Evolutionary conservation across 768 basidiomycete species (phyloP).

Genomic region (Serendipita sp.): DNA sequence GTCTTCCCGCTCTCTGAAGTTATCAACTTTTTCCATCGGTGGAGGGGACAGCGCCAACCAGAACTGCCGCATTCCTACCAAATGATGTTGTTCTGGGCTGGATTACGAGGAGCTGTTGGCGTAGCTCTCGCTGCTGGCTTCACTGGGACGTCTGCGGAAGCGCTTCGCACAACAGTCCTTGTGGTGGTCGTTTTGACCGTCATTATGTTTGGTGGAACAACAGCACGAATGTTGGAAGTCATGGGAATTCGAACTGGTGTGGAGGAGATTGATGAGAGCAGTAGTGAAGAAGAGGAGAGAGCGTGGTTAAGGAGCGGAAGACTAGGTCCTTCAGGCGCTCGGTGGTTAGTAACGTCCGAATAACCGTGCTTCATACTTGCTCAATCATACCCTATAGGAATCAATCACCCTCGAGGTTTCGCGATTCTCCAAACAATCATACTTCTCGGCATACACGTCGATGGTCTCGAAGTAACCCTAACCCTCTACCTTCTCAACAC

Average conservation of each 20-base stretch:
- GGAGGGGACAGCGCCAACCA: slow-evolving; percentile 73
- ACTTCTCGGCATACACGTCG: neutral
- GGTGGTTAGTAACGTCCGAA: slow-evolving; percentile 1
- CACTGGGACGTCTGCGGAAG: slow-evolving; percentile 82
- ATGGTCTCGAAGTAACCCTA: neutral
- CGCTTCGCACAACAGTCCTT: slow-evolving; percentile 82
- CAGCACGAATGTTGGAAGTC: slow-evolving; percentile 88
- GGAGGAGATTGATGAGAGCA: slow-evolving; percentile 69
- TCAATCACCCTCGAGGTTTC: neutral
- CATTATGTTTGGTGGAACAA: slow-evolving; percentile 91
- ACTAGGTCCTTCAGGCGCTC: slow-evolving; percentile 14
- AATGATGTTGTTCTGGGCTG: slow-evolving; percentile 99
- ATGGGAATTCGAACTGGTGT: slow-evolving; percentile 92
- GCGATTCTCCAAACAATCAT: neutral
- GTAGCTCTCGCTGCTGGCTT: slow-evolving; percentile 95
- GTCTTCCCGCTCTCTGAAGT: slow-evolving; percentile 90
- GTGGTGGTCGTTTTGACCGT: slow-evolving; percentile 93
- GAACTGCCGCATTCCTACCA: slow-evolving; percentile 96
- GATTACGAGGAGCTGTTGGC: slow-evolving; percentile 88
- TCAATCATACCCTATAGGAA: neutral
- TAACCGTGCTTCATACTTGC: neutral
- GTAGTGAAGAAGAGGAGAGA: slow-evolving; percentile 21
- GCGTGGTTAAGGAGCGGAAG: neutral
- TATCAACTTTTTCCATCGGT: slow-evolving; percentile 83
- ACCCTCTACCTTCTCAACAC: neutral